Evolutionary conservation across 2,329 filamentous ascomycete genomes (phyloP).

Genomic region (Tolypocladium pustulatum): DNA sequence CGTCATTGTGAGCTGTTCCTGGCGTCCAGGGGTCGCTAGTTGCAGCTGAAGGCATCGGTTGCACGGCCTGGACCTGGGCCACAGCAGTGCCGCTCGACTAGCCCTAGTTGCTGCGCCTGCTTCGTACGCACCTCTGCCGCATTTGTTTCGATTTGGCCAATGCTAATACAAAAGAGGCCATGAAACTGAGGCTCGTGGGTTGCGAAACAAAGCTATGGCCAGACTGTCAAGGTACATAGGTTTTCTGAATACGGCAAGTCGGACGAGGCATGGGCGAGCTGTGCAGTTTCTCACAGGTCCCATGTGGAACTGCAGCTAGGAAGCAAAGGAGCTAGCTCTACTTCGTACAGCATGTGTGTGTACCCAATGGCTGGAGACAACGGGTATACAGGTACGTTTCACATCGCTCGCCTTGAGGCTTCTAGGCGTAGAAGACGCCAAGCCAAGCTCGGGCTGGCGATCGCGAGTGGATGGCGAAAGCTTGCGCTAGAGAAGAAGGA

Average conservation of each 20-base stretch:
- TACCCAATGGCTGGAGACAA: background rate
- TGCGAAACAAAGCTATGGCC: background rate
- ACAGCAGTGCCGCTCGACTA: background rate
- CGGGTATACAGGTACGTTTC: background rate
- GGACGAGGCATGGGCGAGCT: background rate
- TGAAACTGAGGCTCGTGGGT: background rate
- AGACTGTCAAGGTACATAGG: background rate
- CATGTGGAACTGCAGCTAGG: background rate
- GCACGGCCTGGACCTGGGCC: background rate
- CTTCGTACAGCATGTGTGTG: background rate
- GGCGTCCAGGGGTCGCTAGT: background rate
- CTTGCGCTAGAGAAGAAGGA: background rate
- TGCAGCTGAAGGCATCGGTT: background rate
- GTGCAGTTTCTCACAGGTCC: background rate
- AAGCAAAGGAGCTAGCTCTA: background rate
- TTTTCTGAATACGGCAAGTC: background rate
- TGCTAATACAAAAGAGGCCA: background rate
- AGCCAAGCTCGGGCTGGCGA: background rate
- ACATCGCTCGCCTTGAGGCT: background rate
- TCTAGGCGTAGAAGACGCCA: background rate
- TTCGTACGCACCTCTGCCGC: background rate
- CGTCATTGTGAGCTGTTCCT: background rate
- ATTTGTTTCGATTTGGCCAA: background rate
- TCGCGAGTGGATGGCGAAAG: background rate
- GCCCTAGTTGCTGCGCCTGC: background rate